Evolutionary conservation across 257 asterid genomes (phyloP).

Genomic region (Solanum bukasovii): DNA sequence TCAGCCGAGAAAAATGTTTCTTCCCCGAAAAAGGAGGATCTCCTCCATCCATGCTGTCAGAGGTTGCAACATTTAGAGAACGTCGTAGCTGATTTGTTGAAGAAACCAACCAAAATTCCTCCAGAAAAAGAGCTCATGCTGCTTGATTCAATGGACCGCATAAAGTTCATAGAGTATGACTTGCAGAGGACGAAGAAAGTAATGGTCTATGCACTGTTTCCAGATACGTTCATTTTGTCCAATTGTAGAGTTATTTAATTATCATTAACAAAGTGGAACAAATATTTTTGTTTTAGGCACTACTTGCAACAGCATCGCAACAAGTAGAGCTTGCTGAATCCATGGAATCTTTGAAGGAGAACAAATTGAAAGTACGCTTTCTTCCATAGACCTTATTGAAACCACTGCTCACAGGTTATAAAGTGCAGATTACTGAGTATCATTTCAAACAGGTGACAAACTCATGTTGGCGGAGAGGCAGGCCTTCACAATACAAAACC

Average conservation of each 20-base stretch:
- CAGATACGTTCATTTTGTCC: neutral
- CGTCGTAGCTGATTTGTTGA: slow-evolving; percentile 53
- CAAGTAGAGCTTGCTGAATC: slow-evolving; percentile 90
- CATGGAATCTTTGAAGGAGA: slow-evolving; percentile 59
- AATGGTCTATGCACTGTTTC: neutral
- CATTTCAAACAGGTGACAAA: slow-evolving; percentile 30
- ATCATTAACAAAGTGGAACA: slow-evolving; percentile 1
- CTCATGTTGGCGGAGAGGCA: slow-evolving; percentile 60
- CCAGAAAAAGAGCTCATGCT: slow-evolving; percentile 76
- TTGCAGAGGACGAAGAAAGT: slow-evolving; percentile 83
- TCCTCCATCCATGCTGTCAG: slow-evolving; percentile 67
- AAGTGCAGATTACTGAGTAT: neutral
- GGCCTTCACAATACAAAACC: slow-evolving; percentile 26
- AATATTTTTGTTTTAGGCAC: slow-evolving; percentile 36
- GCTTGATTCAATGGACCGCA: slow-evolving; percentile 79
- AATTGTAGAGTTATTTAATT: neutral
- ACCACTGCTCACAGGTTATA: neutral
- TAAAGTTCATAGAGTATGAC: slow-evolving; percentile 76
- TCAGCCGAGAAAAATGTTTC: slow-evolving; percentile 19
- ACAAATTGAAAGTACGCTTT: slow-evolving; percentile 38
- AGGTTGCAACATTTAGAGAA: slow-evolving; percentile 78
- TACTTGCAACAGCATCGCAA: slow-evolving; percentile 74
- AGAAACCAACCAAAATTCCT: slow-evolving; percentile 75
- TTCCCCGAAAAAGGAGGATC: slow-evolving; percentile 24
- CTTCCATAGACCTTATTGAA: neutral